phyloP scores from a whole-genome alignment of 768 basidiomycete genomes.

The Saitozyma podzolica region DNA sequence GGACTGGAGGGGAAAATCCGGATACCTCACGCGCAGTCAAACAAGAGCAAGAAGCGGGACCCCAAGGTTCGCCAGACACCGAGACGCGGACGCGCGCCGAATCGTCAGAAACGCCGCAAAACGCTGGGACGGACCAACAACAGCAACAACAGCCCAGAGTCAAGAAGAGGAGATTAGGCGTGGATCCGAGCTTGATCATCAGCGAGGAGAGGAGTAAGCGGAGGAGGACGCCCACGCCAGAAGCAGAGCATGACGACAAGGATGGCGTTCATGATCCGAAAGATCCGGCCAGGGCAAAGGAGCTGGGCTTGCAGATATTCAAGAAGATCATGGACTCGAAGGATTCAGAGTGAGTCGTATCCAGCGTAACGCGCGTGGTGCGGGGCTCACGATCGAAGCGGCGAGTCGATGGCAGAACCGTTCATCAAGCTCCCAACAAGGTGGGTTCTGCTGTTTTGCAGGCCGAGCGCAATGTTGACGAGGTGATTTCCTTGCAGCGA shows the following conservation, averaged over 20 bases:
- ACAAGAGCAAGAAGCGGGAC: too few relatives aligned
- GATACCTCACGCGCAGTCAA: too few relatives aligned
- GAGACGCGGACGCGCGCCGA: too few relatives aligned
- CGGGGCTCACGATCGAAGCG: slow-evolving; percentile 8
- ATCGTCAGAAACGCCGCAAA: too few relatives aligned
- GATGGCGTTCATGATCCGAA: slow-evolving; percentile 32
- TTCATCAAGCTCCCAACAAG: slow-evolving; percentile 44
- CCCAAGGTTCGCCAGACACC: too few relatives aligned
- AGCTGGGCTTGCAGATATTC: slow-evolving; percentile 36
- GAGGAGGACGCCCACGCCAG: slow-evolving; percentile 29
- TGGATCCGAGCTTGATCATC: slow-evolving; percentile 40
- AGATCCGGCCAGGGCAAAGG: slow-evolving; percentile 34
- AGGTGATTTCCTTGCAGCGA: slow-evolving; percentile 12
- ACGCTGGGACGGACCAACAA: too few relatives aligned
- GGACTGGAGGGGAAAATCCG: too few relatives aligned
- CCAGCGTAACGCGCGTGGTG: background rate
- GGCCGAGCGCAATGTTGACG: background rate
- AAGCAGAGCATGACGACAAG: slow-evolving; percentile 12
- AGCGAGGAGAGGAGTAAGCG: slow-evolving; percentile 35
- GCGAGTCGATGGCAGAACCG: slow-evolving; percentile 35
- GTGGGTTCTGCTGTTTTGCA: slow-evolving; percentile 9
- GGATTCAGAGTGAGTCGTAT: slow-evolving; percentile 35
- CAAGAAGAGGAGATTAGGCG: slow-evolving; percentile 27
- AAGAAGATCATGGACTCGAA: slow-evolving; percentile 33
- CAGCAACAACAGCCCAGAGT: background rate